phyloP scores from a whole-genome alignment of 2,329 filamentous ascomycete genomes.

The Verticillium nubilum region DNA sequence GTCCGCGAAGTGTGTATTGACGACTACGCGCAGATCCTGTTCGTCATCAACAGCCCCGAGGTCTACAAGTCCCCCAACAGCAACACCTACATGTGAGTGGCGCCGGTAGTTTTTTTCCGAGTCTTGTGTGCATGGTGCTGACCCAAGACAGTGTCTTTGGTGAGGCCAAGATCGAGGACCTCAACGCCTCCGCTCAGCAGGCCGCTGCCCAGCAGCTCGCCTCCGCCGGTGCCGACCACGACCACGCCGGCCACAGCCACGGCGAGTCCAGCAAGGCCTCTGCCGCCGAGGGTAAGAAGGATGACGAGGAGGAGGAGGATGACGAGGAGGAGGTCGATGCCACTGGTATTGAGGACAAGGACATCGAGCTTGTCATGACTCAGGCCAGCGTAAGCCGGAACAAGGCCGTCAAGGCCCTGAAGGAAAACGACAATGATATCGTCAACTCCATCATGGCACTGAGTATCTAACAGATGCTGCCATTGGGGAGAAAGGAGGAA shows the following conservation, averaged over 20 bases:
- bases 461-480: constrained; percentile 55
- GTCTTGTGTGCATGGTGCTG: not conserved
- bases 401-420: constrained; percentile 97
- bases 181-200: constrained; percentile 96
- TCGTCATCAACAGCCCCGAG: constrained; percentile 99
- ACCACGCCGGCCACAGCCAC: constrained; percentile 69
- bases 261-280: constrained; percentile 61
- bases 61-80: constrained; percentile 99
- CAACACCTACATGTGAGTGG: constrained; percentile 98
- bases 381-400: constrained; percentile 95
- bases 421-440: constrained; percentile 99
- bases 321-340: constrained; percentile 96
- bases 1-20: not conserved
- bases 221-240: constrained; percentile 57
- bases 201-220: constrained; percentile 94
- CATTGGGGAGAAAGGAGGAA: not conserved
- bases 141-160: constrained; percentile 75
- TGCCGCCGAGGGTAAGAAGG: constrained; percentile 63
- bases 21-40: constrained; percentile 68
- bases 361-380: constrained; percentile 98
- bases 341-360: constrained; percentile 92
- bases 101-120: too few relatives aligned
- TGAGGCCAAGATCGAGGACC: constrained; percentile 99
- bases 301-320: constrained; percentile 76
- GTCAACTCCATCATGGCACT: constrained; percentile 99